phyloP scores from a whole-genome alignment of 75 land plant genomes.

The Picea sitchensis region DNA sequence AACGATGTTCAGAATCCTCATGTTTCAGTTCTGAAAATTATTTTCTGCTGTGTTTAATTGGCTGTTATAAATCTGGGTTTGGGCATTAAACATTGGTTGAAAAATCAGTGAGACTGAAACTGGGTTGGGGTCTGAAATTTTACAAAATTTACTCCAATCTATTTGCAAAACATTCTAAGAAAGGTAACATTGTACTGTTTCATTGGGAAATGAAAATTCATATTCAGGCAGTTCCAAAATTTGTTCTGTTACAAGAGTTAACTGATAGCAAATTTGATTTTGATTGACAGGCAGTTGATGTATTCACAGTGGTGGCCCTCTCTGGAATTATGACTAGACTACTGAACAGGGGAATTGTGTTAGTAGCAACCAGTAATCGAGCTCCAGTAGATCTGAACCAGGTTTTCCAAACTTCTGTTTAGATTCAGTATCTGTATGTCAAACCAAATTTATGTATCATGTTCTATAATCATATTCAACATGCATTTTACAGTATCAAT shows the following conservation, averaged over 20 bases:
- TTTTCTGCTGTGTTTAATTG: too few species aligned
- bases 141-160: neutral
- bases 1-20: too few species aligned
- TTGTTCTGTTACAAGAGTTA: neutral
- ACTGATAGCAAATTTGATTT: neutral
- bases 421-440: neutral
- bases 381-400: constrained; percentile 92
- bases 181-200: neutral
- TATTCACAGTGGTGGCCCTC: constrained; percentile 94
- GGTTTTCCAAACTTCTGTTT: constrained; percentile 27
- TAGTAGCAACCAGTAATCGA: constrained; percentile 94
- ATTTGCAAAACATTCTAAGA: neutral
- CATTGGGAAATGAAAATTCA: neutral
- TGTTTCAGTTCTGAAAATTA: too few species aligned
- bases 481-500: neutral
- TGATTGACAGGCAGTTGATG: constrained; percentile 86
- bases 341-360: constrained; percentile 72
- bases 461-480: neutral
- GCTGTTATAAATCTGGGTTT: too few species aligned
- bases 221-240: neutral
- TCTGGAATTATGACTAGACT: constrained; percentile 89
- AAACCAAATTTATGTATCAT: neutral
- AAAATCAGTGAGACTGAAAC: too few species aligned
- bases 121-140: too few species aligned
- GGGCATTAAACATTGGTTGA: too few species aligned